Base-by-base conservation (phyloP, 2,329 filamentous ascomycete species). In the Fusarium caatingaense region DNA sequence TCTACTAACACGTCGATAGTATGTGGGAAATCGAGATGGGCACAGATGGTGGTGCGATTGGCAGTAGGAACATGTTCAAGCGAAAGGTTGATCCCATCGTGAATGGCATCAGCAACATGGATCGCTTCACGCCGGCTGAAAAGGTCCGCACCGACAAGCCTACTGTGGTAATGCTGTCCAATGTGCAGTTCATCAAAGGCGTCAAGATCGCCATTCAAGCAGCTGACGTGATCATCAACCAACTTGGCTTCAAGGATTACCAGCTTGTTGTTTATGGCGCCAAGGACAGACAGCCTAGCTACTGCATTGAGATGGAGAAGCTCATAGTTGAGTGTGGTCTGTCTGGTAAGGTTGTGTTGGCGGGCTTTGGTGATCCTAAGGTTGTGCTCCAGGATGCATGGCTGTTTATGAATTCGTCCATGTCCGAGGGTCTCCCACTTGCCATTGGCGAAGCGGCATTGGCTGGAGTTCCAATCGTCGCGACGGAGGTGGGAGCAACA, bases 321-420 rank as follows among this genome's bases (percentile, higher is more conserved):
- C 56, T 70, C 27, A 71, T 71, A 18, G 51, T 55, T 5, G 69
- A 71, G 16, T 53, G 56, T 16, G 53, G 55, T 9, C 57, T 71
- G 4, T 20, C 25, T 5, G 67, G 47, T 9, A 71, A 58, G 30
- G 67, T 68, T 30, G 20, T 71, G 18, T 54, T 71, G 15, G 69
- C 67, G 3, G 67, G 69, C 20, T 71, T 71, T 21, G 69, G 69
- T 10, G 57, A 71, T 30, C 69, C 69, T 8, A 71, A 66, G 15
- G 64, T 66, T 28, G 67, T 71, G 0, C 57, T 71, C 4, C 63
- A 71, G 41, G 69, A 71, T n/a, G 67, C 69, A 5, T 71, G 68
- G 68, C 50, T 71, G 16, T 71, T 71, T 13, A 70, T 71, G 68
- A 71, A 71, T 55, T 71, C 68, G 6, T 71, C 67, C 8, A 71